These are phyloP conservation scores for Xerocomus amazonicus DNA, from an alignment of 1,284 basidiomycete species.

Conservation along the genomic window DNA sequence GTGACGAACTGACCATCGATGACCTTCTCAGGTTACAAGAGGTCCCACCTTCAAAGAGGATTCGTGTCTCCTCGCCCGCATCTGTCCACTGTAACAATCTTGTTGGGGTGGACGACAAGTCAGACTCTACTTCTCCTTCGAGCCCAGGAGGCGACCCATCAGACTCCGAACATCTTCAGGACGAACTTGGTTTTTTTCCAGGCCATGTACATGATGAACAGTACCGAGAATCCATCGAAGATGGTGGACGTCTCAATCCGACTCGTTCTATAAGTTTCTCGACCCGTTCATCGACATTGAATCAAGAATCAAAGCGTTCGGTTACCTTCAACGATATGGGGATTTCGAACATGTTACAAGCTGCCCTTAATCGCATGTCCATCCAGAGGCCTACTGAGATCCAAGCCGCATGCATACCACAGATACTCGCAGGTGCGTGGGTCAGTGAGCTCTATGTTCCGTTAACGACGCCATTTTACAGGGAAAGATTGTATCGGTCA, in stretches of 20 bases:
- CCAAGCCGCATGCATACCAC: conserved; percentile 87
- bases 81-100: not conserved
- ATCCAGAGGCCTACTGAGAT: conserved; percentile 87
- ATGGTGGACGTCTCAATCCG: conserved; percentile 16
- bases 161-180: conserved; percentile 5
- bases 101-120: not conserved
- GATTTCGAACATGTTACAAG: conserved; percentile 67
- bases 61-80: conserved; percentile 4
- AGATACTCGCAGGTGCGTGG: conserved; percentile 72
- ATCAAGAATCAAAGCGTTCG: not conserved
- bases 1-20: conserved; percentile 32
- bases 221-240: conserved; percentile 2
- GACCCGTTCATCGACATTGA: not conserved
- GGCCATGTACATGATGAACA: conserved; percentile 1
- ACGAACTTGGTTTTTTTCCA: not conserved
- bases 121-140: conserved; percentile 6
- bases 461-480: conserved; percentile 16
- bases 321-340: conserved; percentile 66
- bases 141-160: conserved; percentile 6
- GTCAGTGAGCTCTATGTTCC: not conserved
- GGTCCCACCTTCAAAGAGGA: conserved; percentile 22
- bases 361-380: conserved; percentile 77
- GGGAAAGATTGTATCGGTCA: conserved; percentile 94
- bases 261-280: conserved; percentile 3
- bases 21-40: conserved; percentile 34